Evolutionary conservation across 805 yeast species (phyloP).

Genomic region (Candida sithepensis): DNA sequence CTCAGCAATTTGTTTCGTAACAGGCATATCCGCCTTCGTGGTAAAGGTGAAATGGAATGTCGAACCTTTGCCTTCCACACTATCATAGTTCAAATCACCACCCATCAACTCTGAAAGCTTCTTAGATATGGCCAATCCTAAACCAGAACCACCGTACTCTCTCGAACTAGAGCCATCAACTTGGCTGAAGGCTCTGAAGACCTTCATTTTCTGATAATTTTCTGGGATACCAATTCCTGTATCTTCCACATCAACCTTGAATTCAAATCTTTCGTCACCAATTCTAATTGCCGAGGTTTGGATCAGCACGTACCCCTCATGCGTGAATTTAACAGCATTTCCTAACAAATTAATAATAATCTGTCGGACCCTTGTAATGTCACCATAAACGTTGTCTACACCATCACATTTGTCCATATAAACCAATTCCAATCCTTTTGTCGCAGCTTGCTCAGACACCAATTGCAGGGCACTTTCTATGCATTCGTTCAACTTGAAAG

Average conservation of each 20-base stretch:
- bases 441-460: slow-evolving; percentile 45
- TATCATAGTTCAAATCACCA: slow-evolving; percentile 40
- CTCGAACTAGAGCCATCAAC: slow-evolving; percentile 53
- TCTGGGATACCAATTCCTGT: slow-evolving; percentile 53
- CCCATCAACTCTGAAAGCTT: slow-evolving; percentile 84
- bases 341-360: slow-evolving; percentile 50
- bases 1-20: background rate
- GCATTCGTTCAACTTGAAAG: slow-evolving; percentile 42
- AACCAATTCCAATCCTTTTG: slow-evolving; percentile 42
- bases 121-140: slow-evolving; percentile 79
- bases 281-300: slow-evolving; percentile 27
- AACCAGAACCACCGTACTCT: slow-evolving; percentile 55
- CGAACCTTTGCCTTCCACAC: slow-evolving; percentile 44
- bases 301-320: slow-evolving; percentile 39
- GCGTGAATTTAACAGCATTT: slow-evolving; percentile 51
- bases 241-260: slow-evolving; percentile 40
- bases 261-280: slow-evolving; percentile 36
- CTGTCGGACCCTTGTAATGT: slow-evolving; percentile 47
- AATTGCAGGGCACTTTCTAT: slow-evolving; percentile 46
- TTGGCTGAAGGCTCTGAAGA: slow-evolving; percentile 51
- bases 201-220: slow-evolving; percentile 37
- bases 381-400: slow-evolving; percentile 40
- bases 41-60: slow-evolving; percentile 39
- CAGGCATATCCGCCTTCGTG: slow-evolving; percentile 23
- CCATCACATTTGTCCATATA: slow-evolving; percentile 39